Evolutionary conservation across 2,329 filamentous ascomycete genomes (phyloP).

Genomic region (Monosporascus sp.): DNA sequence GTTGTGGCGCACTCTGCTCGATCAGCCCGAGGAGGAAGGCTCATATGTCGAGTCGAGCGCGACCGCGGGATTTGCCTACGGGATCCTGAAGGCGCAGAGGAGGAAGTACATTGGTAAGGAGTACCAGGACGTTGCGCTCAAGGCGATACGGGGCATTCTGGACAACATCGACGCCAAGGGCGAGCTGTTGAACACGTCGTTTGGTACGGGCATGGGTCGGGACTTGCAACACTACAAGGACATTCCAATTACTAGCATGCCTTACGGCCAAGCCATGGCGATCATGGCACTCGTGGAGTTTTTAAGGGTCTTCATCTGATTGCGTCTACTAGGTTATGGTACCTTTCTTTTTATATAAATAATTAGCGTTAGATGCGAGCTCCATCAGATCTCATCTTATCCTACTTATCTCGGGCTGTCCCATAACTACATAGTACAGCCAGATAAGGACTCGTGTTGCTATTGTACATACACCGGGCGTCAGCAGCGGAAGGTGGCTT

Average conservation of each 20-base stretch:
- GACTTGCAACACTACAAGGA: slow-evolving; percentile 72
- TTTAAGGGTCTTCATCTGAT: slow-evolving; percentile 50
- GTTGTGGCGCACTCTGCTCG: slow-evolving; percentile 71
- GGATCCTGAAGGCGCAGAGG: slow-evolving; percentile 68
- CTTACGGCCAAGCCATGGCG: slow-evolving; percentile 80
- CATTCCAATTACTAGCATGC: slow-evolving; percentile 74
- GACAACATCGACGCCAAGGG: slow-evolving; percentile 61
- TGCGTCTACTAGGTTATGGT: no score
- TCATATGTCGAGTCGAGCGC: slow-evolving; percentile 75
- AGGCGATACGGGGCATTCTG: slow-evolving; percentile 63
- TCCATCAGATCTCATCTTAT: no score
- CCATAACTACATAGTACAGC: no score
- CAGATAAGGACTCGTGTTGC: no score
- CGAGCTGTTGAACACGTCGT: slow-evolving; percentile 69
- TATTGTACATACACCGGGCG: no score
- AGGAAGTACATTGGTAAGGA: slow-evolving; percentile 63
- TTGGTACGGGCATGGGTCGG: slow-evolving; percentile 74
- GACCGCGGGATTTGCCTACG: slow-evolving; percentile 76
- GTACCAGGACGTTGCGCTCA: slow-evolving; percentile 57
- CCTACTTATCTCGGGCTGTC: no score
- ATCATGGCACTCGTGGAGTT: slow-evolving; percentile 78
- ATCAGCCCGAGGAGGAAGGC: slow-evolving; percentile 59
- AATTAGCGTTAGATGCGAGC: no score
- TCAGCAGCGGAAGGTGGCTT: no score
- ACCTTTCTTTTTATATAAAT: no score